Base-by-base conservation (phyloP, 371 early-diverging fungal species). In the Syncephalastrum sp. region DNA sequence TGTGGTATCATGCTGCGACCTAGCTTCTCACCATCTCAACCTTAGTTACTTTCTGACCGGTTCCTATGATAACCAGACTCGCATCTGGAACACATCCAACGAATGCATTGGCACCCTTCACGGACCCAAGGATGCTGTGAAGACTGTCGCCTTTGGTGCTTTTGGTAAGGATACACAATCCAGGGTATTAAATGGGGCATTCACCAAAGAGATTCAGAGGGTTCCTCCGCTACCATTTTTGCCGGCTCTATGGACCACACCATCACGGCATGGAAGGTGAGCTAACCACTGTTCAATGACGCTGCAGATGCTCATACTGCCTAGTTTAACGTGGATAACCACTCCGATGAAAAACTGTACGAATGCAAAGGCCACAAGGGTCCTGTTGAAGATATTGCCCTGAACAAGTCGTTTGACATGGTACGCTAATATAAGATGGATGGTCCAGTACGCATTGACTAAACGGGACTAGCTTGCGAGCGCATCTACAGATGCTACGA, bases 351-450 rank as follows among this genome's bases (percentile, higher is more conserved):
- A 13, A 25, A 42, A 16, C 58, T 86, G 64, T 92, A 83, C 67
- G 89, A 90, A 64, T 87, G 91, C 61, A 82, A 81, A 46, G 94
- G 92, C 8, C 96, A 95, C 64, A 83, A 89, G 48, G 92, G 79
- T 16, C 44, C 77, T 23, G 61, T 91, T 19, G 87, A 89, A 48
- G 65, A 78, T 0, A 67, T 90, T 19, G 76, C 81, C 13, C 74
- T 87, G 3, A 75, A 77, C 10, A 33, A 33, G 8, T 16, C 27
- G 48, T 48, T 33, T 12, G 38, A 33, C 38, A 33, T 10, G 38
- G 38, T 33, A 33, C 38, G 38, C 2, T 33, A 2, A 8, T 8
- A 2, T 33, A 6, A 12, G 38, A 33, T 5, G 12, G 5, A 10
- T 10, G 8, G 10, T 21, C 38, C 38, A 33, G 8, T 10, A 10